Evolutionary conservation across 2,329 filamentous ascomycete genomes (phyloP).

Genomic region (Pseudonectria foliicola): DNA sequence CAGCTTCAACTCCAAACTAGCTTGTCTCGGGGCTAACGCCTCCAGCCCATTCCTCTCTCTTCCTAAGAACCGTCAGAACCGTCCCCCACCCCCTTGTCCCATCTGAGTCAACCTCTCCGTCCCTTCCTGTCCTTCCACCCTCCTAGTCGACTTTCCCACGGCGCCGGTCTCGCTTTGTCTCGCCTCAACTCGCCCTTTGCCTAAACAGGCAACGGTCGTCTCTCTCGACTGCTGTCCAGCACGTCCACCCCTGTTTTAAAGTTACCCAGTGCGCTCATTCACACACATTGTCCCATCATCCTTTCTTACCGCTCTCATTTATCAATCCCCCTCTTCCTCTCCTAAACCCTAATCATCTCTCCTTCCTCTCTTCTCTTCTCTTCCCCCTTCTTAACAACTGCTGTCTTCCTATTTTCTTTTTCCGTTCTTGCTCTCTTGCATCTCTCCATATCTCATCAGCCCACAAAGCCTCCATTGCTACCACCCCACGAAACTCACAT

Average conservation of each 20-base stretch:
- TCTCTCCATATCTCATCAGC: slow-evolving; percentile 11
- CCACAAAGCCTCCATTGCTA: slow-evolving; percentile 13
- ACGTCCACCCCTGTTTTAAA: slow-evolving; percentile 18
- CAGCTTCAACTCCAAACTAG: too few species aligned
- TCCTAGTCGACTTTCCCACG: not conserved
- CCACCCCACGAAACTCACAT: slow-evolving; percentile 18
- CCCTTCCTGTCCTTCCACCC: slow-evolving; percentile 1
- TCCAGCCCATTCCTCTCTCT: too few species aligned
- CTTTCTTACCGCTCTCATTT: slow-evolving; percentile 12
- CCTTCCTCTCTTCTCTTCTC: slow-evolving; percentile 4
- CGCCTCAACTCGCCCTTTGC: slow-evolving; percentile 12
- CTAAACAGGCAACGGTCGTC: slow-evolving; percentile 22
- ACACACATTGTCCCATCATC: slow-evolving; percentile 7
- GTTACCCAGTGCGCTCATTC: slow-evolving; percentile 17
- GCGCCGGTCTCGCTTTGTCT: slow-evolving; percentile 14
- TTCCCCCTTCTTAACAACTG: slow-evolving; percentile 5
- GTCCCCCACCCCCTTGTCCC: not conserved
- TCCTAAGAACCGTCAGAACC: too few species aligned
- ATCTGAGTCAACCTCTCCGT: slow-evolving; percentile 1
- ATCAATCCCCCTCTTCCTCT: slow-evolving; percentile 16
- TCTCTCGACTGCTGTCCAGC: too few species aligned
- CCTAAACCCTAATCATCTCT: slow-evolving; percentile 4
- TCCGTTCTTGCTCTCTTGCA: slow-evolving; percentile 10
- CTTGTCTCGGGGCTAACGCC: too few species aligned
- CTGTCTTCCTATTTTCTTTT: slow-evolving; percentile 9